phyloP scores from a whole-genome alignment of 2,329 filamentous ascomycete species.

The Aureobasidium sp. region DNA sequence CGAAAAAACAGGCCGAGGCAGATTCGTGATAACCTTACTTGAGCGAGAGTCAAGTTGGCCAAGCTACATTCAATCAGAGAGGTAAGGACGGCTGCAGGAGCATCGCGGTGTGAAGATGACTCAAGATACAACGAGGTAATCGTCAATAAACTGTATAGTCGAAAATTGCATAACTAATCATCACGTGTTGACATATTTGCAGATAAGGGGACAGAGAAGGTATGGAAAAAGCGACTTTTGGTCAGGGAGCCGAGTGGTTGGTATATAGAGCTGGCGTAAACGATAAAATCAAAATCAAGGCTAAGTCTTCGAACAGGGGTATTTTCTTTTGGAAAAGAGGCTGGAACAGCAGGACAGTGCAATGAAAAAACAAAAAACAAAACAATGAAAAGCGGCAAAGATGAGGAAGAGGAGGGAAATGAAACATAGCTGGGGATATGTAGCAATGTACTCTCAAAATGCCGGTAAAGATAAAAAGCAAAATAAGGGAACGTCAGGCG shows the following conservation, averaged over 20 bases:
- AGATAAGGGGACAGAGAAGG: neutral
- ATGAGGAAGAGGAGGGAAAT: neutral
- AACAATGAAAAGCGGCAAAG: slow-evolving; percentile 15
- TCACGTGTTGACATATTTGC: neutral
- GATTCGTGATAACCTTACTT: too few species aligned
- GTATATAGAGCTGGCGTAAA: slow-evolving; percentile 12
- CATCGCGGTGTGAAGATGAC: neutral
- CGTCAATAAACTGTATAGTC: neutral
- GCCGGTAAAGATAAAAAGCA: neutral
- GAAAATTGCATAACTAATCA: neutral
- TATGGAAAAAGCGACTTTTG: slow-evolving; percentile 3
- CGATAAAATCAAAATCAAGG: slow-evolving; percentile 13
- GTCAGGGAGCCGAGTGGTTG: slow-evolving; percentile 5
- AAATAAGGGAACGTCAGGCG: slow-evolving; percentile 13
- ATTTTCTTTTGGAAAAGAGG: slow-evolving; percentile 11
- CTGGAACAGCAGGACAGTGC: slow-evolving; percentile 9
- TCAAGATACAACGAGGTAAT: neutral
- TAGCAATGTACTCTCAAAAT: slow-evolving; percentile 10
- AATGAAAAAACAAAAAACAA: slow-evolving; percentile 15
- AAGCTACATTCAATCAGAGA: too few species aligned
- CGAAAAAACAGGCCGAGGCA: neutral
- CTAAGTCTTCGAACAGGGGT: slow-evolving; percentile 8
- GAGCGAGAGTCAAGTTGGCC: neutral
- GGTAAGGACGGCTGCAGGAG: neutral
- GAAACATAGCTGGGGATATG: neutral